Conservation (phyloP, 2,329 filamentous ascomycete species). For the Malbranchea zuffiana region DNA sequence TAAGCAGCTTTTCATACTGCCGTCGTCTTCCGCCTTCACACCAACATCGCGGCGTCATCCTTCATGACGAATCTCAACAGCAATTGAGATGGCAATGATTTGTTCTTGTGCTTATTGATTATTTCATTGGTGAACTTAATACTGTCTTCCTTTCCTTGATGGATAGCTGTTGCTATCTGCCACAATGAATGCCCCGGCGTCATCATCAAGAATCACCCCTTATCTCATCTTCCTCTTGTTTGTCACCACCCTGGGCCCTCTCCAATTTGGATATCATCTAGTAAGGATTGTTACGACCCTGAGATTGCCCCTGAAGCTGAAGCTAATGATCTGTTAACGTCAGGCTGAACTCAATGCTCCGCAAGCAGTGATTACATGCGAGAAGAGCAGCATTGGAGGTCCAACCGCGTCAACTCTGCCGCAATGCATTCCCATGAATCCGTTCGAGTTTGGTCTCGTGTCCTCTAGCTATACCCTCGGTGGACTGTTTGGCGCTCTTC, state of each 20-base stretch:
- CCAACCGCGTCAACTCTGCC: conserved; percentile 28
- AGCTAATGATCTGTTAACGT: no score
- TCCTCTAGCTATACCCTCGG: conserved; percentile 87
- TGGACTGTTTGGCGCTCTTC: conserved; percentile 71
- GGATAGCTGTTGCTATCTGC: no score
- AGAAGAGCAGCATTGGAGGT: conserved; percentile 44
- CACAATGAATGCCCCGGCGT: no score
- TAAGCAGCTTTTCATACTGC: no score
- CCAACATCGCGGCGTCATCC: no score
- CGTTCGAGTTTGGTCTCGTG: conserved; percentile 70
- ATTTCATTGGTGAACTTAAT: no score
- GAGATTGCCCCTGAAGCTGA: neutral
- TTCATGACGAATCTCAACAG: no score
- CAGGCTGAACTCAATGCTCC: conserved; percentile 92
- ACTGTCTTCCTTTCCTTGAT: no score
- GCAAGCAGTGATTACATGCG: conserved; percentile 84
- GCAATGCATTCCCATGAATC: conserved; percentile 80
- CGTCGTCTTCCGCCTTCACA: no score
- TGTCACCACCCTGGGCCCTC: conserved; percentile 69
- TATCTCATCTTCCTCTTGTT: conserved; percentile 69
- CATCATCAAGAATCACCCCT: conserved; percentile 45
- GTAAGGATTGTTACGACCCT: conserved; percentile 40
- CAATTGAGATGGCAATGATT: no score
- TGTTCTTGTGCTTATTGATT: no score
- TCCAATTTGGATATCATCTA: conserved; percentile 91